Base-by-base conservation (phyloP, 2,329 filamentous ascomycete species). In the Alternaria hordeiaustralica region DNA sequence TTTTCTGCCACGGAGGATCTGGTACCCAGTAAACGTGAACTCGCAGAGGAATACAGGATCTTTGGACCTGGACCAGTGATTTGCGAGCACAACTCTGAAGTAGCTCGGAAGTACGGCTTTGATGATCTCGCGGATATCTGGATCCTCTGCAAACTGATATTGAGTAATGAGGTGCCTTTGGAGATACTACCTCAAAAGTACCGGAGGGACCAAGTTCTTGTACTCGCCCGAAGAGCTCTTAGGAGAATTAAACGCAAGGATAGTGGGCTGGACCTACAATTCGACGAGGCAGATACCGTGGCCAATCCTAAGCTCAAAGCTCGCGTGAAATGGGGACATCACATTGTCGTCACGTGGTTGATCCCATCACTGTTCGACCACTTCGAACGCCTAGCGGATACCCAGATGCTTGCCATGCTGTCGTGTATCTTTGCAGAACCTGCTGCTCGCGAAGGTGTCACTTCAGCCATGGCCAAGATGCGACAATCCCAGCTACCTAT, bases 11-110 rank as follows among this genome's bases (percentile, higher is more conserved):
- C 96, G 25, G 87, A 88, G 10, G 83, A 87, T 51, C 78, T 93
- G 12, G 81, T 97, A n/a, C 94, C 94, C 0, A 91, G 92, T 3
- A 96, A 94, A 77, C 86, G 86, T 63, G 86, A 89, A 58, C 86
- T 97, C 65, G 96, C 94, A 2, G 84, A 88, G 61, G 88, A 92
- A 68, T 99, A 98, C 79, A 87, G 87, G 23, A 91, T 97, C 13
- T 94, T 96, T 76, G 94, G 94, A 4, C 89, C 94, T 64, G 91
- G 92, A 1, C 87, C 89, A n/a, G 87, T 91, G 41, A 89, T 97
- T 4, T 98, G 95, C 79, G 85, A 87, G 47, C 91, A 96, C 72
- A 99, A 99, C 78, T 92, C 94, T 9, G 81, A 82, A 2, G 89
- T 96, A 49, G 94, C 95, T 9, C 86, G 89, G 69, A 89, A 88